Evolutionary conservation across 805 yeast species (phyloP), one percentile per base, ranked within the genome.

Genomic region (Lipomyces sp.): DNA sequence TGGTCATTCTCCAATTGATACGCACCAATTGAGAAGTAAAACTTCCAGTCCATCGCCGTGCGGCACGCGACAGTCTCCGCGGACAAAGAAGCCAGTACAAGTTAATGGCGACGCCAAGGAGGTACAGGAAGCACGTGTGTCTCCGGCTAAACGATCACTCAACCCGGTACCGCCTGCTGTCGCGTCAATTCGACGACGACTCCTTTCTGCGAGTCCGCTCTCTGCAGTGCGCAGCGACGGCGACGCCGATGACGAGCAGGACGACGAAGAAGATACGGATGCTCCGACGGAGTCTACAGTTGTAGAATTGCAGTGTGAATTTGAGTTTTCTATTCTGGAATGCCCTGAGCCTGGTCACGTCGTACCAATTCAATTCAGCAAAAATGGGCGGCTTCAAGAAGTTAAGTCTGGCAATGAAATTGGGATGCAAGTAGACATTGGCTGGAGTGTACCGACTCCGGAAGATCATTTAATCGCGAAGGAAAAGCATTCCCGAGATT

Each of bases 401-500:
- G 43, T 40, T 18, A 41, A 39, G 38, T 24, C 45, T 11, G 49
- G 49, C 2, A 24, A 29, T 31, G 54, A 39, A 29, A 47, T 51
- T 28, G 56, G 58, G 19, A 26, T 51, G 19, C 44, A 51, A 34
- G 29, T 53, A 4, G 55, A 53, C 21, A 43, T 47, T 42, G 58
- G 58, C 24, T 53, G 58, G 58, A 45, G 51, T 4, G 36, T 43
- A 19, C 57, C 55, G 28, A 26, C 45, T 2, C 13, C 14, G 33
- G n/a, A 19, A 11, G 22, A 35, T n/a, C n/a, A n/a, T n/a, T n/a
- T n/a, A n/a, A n/a, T n/a, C n/a, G n/a, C n/a, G n/a, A n/a, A n/a
- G n/a, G n/a, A n/a, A n/a, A n/a, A n/a, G n/a, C n/a, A n/a, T n/a
- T n/a, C n/a, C n/a, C n/a, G n/a, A n/a, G n/a, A n/a, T n/a, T n/a